Evolutionary conservation across 345 rosid species (phyloP), one percentile per base, ranked within the genome.

Genomic region (Kernera saxatilis): DNA sequence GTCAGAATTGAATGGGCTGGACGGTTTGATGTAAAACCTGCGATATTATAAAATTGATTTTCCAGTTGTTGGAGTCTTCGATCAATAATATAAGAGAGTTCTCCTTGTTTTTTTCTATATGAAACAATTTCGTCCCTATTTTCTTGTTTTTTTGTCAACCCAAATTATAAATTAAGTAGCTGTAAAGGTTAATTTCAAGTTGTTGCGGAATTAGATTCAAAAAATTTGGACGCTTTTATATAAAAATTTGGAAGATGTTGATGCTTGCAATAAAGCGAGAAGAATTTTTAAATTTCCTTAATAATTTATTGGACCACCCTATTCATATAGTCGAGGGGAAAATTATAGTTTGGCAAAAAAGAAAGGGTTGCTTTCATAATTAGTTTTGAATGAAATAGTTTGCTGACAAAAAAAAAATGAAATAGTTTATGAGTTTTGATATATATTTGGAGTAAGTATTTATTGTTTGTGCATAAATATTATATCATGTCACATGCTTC

Each of bases 291-390:
- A 50, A 25, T 39, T 41, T 43, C 21, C 11, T 35, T 4, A 17
- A 18, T 41, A 67, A 43, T 60, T 29, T 51, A 60, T 49, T 67
- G 78, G 78, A 74, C 78, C 78, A 74, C 73, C 22, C 78, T 74
- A 67, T 74, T 67, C 69, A 67, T 66, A 39, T 59, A 71, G 56
- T 50, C 32, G 25, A 67, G 56, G 45, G 21, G 19, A 13, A 73
- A 61, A 51, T 33, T 51, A 59, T 60, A 60, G 64, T 60, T 67
- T 60, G 41, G 64, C 68, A 40, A 41, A 67, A 63, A 50, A 51
- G 68, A 52, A 49, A 58, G 14, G 25, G 12, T 40, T 58, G 62
- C 73, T 74, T 51, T 74, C 78, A 51, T 43, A 74, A 74, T 67
- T 67, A 59, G 63, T 33, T 59, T 32, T 51, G 23, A 23, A 43